phyloP scores from a whole-genome alignment of 495 filamentous ascomycete species.

The Patellaria atrata region DNA sequence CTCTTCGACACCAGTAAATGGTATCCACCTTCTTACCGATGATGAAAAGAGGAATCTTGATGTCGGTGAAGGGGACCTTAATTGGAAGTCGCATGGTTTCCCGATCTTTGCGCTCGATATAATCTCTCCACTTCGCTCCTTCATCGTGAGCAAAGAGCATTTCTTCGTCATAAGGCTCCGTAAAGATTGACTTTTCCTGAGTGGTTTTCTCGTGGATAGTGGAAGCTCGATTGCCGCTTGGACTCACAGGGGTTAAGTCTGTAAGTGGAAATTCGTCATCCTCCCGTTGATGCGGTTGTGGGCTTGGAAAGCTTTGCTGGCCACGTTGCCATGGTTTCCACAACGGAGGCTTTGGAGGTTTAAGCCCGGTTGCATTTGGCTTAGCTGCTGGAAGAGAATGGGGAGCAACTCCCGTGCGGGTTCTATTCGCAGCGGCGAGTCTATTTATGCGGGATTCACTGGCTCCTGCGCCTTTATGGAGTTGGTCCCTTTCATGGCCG shows the following conservation, averaged over 20 bases:
- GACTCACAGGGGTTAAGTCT: slow-evolving; percentile 5
- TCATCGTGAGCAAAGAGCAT: slow-evolving; percentile 38
- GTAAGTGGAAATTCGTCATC: slow-evolving; percentile 33
- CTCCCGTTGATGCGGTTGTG: slow-evolving; percentile 29
- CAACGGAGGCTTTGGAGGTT: too few species aligned
- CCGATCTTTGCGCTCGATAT: slow-evolving; percentile 65
- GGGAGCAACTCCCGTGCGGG: too few species aligned
- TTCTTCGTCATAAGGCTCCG: slow-evolving; percentile 47
- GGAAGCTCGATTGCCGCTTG: slow-evolving; percentile 15
- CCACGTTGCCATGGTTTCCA: too few species aligned
- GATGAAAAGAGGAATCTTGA: slow-evolving; percentile 64
- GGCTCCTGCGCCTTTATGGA: too few species aligned
- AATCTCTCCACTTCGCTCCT: slow-evolving; percentile 68
- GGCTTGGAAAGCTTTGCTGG: slow-evolving; percentile 32
- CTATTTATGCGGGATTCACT: too few species aligned
- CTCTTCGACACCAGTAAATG: slow-evolving; percentile 79
- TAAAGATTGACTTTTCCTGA: slow-evolving; percentile 58
- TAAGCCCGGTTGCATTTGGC: too few species aligned
- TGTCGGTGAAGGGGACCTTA: too few species aligned
- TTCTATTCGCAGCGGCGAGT: too few species aligned
- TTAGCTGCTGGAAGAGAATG: too few species aligned
- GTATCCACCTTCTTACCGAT: slow-evolving; percentile 88
- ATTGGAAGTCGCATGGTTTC: slow-evolving; percentile 75
- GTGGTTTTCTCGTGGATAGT: slow-evolving; percentile 28
- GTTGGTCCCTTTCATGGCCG: too few species aligned